Conservation (phyloP, 495 filamentous ascomycete genomes). For the Annulohypoxylon nitens region DNA sequence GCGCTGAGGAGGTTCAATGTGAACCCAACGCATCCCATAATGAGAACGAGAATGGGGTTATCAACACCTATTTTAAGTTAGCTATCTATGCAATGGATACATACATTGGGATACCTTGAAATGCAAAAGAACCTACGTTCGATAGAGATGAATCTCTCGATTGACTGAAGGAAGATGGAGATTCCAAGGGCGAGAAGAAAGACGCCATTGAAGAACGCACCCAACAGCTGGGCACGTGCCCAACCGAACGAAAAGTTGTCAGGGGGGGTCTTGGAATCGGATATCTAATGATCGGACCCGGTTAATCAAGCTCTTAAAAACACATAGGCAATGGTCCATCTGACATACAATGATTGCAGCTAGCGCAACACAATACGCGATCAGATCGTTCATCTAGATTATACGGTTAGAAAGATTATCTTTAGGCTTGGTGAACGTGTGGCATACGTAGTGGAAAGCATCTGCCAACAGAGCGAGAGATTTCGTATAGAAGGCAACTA, state of each 20-base stretch:
- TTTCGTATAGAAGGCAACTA: conserved; percentile 83
- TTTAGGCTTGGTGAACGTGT: background rate
- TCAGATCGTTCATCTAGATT: conserved; percentile 85
- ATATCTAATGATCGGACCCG: conserved; percentile 52
- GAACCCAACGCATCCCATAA: conserved; percentile 86
- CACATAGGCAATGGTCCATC: background rate
- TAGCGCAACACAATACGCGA: conserved; percentile 85
- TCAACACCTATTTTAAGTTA: conserved; percentile 68
- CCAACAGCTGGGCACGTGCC: conserved; percentile 92
- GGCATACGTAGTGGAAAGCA: conserved; percentile 91
- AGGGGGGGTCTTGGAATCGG: conserved; percentile 56
- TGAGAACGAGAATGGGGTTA: conserved; percentile 80
- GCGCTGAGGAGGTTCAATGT: conserved; percentile 85
- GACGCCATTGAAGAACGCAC: conserved; percentile 96
- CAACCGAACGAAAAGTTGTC: conserved; percentile 70
- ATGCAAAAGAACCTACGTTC: conserved; percentile 42
- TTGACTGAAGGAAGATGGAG: conserved; percentile 92
- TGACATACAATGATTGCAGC: conserved; percentile 79
- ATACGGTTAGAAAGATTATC: conserved; percentile 14
- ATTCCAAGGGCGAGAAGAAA: conserved; percentile 91
- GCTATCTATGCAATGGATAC: conserved; percentile 27
- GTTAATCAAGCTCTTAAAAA: conserved; percentile 11
- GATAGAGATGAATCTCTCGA: conserved; percentile 80
- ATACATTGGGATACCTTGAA: background rate
- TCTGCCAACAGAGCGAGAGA: conserved; percentile 94